phyloP scores from a whole-genome alignment of 306 rosid species.

The Quercus variabilis region DNA sequence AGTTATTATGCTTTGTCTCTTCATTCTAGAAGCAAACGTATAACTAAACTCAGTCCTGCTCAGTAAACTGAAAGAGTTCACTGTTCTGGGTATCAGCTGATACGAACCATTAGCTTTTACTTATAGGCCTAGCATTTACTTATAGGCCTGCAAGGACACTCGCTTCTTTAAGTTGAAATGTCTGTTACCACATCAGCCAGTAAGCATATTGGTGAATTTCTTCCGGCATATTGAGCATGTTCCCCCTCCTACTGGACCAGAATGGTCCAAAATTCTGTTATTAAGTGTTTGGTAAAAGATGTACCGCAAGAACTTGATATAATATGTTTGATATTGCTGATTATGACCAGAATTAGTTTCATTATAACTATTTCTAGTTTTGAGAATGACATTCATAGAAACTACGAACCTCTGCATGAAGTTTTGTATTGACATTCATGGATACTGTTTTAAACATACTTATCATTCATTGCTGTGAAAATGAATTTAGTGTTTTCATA shows the following conservation, averaged over 20 bases:
- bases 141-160: not conserved
- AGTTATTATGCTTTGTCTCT: not conserved
- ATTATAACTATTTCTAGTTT: not conserved
- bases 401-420: not conserved
- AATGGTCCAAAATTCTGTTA: not conserved
- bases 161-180: not conserved
- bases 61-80: not conserved
- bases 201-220: not conserved
- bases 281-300: not conserved
- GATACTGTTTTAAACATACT: not conserved
- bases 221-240: not conserved
- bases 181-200: not conserved
- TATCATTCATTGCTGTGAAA: not conserved
- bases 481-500: not conserved
- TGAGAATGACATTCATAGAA: not conserved
- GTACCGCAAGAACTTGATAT: not conserved
- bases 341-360: not conserved
- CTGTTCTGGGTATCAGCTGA: not conserved
- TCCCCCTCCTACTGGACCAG: not conserved
- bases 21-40: not conserved
- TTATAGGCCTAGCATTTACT: not conserved
- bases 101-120: not conserved
- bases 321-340: not conserved
- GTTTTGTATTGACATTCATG: not conserved
- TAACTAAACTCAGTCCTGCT: not conserved